Evolutionary conservation across 2,329 filamentous ascomycete species (phyloP).

Genomic region (Penicillium sp.): DNA sequence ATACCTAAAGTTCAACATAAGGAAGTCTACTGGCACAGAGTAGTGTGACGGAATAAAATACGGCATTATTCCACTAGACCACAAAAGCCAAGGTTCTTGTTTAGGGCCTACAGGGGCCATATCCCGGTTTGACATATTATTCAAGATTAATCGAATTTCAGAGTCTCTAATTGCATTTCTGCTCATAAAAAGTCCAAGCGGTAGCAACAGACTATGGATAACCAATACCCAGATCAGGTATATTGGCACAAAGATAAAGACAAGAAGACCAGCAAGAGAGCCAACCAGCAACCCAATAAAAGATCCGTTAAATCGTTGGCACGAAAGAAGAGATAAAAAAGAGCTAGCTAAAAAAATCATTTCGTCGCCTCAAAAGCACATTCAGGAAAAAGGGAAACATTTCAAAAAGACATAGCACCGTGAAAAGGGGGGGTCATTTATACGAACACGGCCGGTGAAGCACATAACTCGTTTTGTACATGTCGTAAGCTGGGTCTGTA

Average conservation of each 20-base stretch:
- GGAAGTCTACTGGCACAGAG: neutral
- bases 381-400: conserved; percentile 5
- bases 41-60: too few relatives aligned
- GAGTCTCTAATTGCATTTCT: neutral
- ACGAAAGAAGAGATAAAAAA: conserved; percentile 2
- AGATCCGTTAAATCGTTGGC: conserved; percentile 15
- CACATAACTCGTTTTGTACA: conserved; percentile 19
- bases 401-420: conserved; percentile 7
- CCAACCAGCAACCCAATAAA: conserved; percentile 5
- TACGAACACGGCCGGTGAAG: conserved; percentile 6
- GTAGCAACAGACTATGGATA: neutral
- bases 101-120: too few relatives aligned
- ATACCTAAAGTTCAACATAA: neutral
- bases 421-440: conserved; percentile 3
- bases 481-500: conserved; percentile 6
- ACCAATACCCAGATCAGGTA: neutral
- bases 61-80: too few relatives aligned
- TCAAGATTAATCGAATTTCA: neutral
- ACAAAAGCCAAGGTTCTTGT: too few relatives aligned
- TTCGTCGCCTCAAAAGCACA: conserved; percentile 1
- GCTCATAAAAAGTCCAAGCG: neutral
- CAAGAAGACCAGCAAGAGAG: neutral
- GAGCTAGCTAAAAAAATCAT: conserved; percentile 6
- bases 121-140: too few relatives aligned
- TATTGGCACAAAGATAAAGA: neutral